A percentile compares a stretch with the other conserved stretches of the same genome.
Evolutionary conservation across 164 flowering plant genomes (phyloP).

Genomic region (Umbellularia californica): DNA sequence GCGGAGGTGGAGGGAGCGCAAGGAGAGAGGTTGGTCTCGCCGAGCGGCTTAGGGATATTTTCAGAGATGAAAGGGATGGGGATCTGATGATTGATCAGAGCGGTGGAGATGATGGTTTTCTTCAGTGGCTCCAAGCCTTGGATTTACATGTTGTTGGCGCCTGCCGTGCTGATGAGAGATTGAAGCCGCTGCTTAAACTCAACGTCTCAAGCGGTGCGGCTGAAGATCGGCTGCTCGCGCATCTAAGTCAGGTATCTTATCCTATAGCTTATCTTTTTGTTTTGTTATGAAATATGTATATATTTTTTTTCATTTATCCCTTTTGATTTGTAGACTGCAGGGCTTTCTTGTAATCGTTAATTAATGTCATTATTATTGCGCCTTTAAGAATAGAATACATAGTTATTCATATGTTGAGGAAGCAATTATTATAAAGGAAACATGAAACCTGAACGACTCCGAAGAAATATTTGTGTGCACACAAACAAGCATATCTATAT

Average conservation of each 20-base stretch:
- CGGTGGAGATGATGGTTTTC: slow-evolving; percentile 37
- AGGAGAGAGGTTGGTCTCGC: slow-evolving; percentile 29
- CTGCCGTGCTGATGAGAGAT: slow-evolving; percentile 88
- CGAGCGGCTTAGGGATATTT: slow-evolving; percentile 43
- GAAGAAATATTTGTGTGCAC: too few species aligned
- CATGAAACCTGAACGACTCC: too few species aligned
- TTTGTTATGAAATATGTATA: too few species aligned
- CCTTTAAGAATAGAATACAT: too few species aligned
- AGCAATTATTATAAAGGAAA: too few species aligned
- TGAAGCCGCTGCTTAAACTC: slow-evolving; percentile 80
- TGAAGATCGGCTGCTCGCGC: slow-evolving; percentile 74
- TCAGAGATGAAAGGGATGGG: slow-evolving; percentile 47
- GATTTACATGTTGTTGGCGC: slow-evolving; percentile 91
- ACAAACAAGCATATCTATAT: too few species aligned
- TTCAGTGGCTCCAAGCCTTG: slow-evolving; percentile 83
- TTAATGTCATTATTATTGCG: neutral
- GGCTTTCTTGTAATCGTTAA: neutral
- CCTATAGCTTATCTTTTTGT: too few species aligned
- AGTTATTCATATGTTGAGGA: too few species aligned
- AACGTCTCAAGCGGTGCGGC: slow-evolving; percentile 53
- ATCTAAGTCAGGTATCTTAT: slow-evolving; percentile 63
- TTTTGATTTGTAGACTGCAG: neutral
- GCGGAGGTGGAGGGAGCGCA: slow-evolving; percentile 4
- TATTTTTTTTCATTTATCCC: neutral
- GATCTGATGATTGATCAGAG: slow-evolving; percentile 53